Evolutionary conservation across 257 asterid species (phyloP), one percentile per base, ranked within the genome.

Genomic region (Fraxinus cuspidata): DNA sequence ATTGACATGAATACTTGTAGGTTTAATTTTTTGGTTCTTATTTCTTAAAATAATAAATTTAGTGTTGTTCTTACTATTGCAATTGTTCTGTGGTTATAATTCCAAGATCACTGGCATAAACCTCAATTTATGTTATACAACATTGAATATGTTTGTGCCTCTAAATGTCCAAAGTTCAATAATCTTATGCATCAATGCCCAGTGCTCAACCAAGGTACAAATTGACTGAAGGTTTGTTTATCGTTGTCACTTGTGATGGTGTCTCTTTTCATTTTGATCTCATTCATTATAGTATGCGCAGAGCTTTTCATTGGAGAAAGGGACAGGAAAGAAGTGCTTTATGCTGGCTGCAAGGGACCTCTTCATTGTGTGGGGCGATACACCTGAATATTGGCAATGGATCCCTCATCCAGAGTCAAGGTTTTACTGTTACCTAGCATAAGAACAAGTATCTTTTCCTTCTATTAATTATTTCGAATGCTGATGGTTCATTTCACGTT

Each of bases 271-370:
- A 38, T 38, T 38, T 38, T 38, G 2, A 8, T 38, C 64, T 28
- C 6, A 18, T 11, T 32, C 47, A 67, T 64, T 67, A 12, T 21
- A 12, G 18, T 77, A n/a, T n/a, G n/a, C n/a, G 27, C 92, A 94
- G 97, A 89, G 94, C 81, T 91, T 94, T 60, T 83, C 88, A 21
- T 58, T 94, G 85, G 97, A 92, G 80, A 92, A 91, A 83, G 11
- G 56, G 82, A 86, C 80, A 16, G 97, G 97, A 27, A 92, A 90
- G 88, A 94, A 88, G 86, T 86, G 91, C 80, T 92, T 51, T 83
- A 89, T 89, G 93, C 81, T 94, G 81, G 85, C 90, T 72, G 93
- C 97, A 79, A 89, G 89, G 81, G 93, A 89, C 15, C 88, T 92
- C 40, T 7, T 2, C 2, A 92, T 94, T 60, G 86, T 84, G 34